Evolutionary conservation across 345 rosid species (phyloP).

Genomic region (Geranium brycei): DNA sequence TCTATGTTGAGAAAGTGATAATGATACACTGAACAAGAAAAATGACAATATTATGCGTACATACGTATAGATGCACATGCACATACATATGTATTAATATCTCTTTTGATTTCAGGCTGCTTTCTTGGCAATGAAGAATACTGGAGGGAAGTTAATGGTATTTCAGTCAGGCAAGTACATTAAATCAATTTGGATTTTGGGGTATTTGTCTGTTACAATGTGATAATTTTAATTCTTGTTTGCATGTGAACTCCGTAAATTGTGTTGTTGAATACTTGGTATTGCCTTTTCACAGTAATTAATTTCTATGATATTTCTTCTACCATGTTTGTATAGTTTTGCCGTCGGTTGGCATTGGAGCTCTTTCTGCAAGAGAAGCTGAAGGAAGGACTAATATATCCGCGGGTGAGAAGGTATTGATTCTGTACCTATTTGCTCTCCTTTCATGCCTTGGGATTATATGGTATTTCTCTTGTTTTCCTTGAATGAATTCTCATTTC

Average conservation of each 20-base stretch:
- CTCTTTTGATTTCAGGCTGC: slow-evolving; percentile 47
- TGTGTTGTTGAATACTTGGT: not conserved
- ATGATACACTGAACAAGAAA: not conserved
- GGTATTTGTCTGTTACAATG: not conserved
- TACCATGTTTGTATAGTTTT: slow-evolving; percentile 33
- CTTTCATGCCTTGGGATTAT: not conserved
- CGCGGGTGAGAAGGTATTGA: slow-evolving; percentile 74
- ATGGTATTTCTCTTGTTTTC: not conserved
- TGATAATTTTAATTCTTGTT: not conserved
- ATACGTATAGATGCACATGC: no score
- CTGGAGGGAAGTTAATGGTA: slow-evolving; percentile 88
- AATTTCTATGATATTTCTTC: not conserved
- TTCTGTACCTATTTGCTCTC: slow-evolving; percentile 1
- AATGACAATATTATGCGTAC: not conserved
- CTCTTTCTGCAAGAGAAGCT: slow-evolving; percentile 91
- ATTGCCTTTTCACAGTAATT: not conserved
- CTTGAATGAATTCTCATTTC: not conserved
- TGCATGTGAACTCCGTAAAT: not conserved
- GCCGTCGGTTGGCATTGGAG: slow-evolving; percentile 93
- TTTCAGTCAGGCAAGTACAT: slow-evolving; percentile 77
- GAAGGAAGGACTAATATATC: slow-evolving; percentile 85
- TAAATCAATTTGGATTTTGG: slow-evolving; percentile 1
- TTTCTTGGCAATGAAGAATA: slow-evolving; percentile 85
- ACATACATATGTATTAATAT: not conserved
- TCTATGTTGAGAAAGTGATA: not conserved